These are phyloP conservation scores for Dysphania ambrosioides DNA, from an alignment of 148 eudicot genomes.

Conservation along the genomic window DNA sequence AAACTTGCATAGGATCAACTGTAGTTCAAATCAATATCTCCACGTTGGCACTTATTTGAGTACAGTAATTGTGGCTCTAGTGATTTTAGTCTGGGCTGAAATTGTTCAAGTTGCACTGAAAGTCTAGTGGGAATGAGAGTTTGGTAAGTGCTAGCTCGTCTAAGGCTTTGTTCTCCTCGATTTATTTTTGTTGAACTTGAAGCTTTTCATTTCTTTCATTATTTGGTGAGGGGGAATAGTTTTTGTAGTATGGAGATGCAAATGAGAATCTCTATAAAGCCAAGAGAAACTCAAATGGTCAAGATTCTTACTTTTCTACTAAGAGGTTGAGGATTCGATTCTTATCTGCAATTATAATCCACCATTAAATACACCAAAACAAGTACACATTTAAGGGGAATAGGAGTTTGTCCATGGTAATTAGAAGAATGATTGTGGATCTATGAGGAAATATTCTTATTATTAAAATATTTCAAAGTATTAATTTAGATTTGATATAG, in stretches of 20 bases:
- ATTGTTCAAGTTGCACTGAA: neutral
- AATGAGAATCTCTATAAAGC: neutral
- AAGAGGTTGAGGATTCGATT: neutral
- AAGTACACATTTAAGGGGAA: neutral
- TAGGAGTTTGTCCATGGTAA: too few relatives aligned
- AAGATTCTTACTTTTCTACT: too few relatives aligned
- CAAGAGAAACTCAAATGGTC: neutral
- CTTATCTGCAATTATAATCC: neutral
- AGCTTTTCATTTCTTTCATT: too few relatives aligned
- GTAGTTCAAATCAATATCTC: neutral
- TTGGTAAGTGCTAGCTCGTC: neutral
- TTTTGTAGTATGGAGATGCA: neutral
- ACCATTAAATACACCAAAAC: neutral
- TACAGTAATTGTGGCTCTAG: neutral
- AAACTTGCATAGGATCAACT: neutral
- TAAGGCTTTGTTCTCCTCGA: too few relatives aligned
- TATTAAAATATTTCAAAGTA: neutral
- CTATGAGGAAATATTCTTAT: too few relatives aligned
- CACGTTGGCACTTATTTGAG: neutral
- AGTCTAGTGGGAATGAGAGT: too few relatives aligned
- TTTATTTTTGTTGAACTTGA: too few relatives aligned
- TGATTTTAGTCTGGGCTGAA: neutral
- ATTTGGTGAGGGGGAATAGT: too few relatives aligned
- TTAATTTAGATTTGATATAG: neutral
- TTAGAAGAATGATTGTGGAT: too few relatives aligned